Conservation (phyloP, 208 protist genomes). For the Tetramitus jugosus region DNA sequence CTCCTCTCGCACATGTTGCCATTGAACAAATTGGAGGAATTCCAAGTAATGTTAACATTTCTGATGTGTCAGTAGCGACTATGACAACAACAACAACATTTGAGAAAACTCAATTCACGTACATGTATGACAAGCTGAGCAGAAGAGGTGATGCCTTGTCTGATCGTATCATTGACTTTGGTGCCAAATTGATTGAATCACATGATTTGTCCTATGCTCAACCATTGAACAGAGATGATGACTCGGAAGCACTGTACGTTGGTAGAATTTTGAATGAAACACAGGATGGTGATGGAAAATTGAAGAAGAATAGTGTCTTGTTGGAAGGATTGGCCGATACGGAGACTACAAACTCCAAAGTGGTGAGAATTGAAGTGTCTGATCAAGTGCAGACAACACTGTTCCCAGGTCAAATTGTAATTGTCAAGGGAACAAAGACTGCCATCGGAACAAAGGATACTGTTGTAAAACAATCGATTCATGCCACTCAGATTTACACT, state of each 20-base stretch:
- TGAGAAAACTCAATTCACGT: neutral
- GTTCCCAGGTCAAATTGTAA: conserved; percentile 16
- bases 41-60: no score
- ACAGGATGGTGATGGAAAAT: neutral
- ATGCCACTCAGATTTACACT: neutral
- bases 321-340: neutral
- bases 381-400: neutral
- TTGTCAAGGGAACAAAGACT: neutral
- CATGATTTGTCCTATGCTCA: neutral
- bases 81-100: no score
- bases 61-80: no score
- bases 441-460: no score
- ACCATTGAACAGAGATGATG: conserved; percentile 5
- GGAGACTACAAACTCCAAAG: neutral
- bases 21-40: no score
- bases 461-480: neutral
- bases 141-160: neutral
- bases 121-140: conserved; percentile 17
- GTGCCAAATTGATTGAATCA: neutral
- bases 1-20: no score
- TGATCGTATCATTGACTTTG: neutral
- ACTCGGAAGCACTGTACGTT: neutral
- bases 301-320: neutral
- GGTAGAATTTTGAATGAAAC: conserved; percentile 2
- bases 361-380: neutral